These are phyloP conservation scores for Cladosporium colombiae DNA, from an alignment of 2,329 filamentous ascomycete species.

Conservation along the genomic window DNA sequence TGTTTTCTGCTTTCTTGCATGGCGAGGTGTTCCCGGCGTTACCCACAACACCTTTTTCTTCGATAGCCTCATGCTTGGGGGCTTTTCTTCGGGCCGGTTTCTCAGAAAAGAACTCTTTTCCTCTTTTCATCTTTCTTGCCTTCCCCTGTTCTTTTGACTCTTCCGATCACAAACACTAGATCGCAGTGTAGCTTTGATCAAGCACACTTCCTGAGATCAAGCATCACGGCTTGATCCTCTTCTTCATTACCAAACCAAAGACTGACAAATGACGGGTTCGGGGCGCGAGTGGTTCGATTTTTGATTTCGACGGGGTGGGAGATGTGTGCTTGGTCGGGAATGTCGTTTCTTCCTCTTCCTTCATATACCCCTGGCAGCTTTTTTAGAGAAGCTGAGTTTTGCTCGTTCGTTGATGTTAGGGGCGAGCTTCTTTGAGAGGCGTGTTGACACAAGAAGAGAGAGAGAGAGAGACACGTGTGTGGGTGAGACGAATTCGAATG, in stretches of 20 bases:
- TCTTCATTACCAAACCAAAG: background rate
- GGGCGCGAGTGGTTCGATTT: background rate
- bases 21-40: constrained; percentile 35
- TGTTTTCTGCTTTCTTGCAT: constrained; percentile 31
- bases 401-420: constrained; percentile 4
- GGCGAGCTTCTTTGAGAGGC: background rate
- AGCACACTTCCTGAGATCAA: background rate
- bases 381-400: background rate
- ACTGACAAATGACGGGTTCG: background rate
- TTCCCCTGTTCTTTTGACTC: background rate
- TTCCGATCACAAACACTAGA: background rate
- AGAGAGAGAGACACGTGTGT: background rate
- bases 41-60: background rate
- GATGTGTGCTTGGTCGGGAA: constrained; percentile 5
- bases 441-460: too few species aligned
- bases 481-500: background rate
- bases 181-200: background rate
- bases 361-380: constrained; percentile 10
- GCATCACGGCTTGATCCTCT: background rate
- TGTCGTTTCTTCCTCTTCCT: constrained; percentile 1
- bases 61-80: constrained; percentile 26
- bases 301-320: background rate
- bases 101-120: constrained; percentile 7
- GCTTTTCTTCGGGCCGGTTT: constrained; percentile 20
- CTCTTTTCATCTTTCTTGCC: constrained; percentile 13